Percentiles rank a stretch among this genome's conserved stretches.
Conservation (phyloP, 2,329 filamentous ascomycete species). For the Gnomoniopsis sp. region DNA sequence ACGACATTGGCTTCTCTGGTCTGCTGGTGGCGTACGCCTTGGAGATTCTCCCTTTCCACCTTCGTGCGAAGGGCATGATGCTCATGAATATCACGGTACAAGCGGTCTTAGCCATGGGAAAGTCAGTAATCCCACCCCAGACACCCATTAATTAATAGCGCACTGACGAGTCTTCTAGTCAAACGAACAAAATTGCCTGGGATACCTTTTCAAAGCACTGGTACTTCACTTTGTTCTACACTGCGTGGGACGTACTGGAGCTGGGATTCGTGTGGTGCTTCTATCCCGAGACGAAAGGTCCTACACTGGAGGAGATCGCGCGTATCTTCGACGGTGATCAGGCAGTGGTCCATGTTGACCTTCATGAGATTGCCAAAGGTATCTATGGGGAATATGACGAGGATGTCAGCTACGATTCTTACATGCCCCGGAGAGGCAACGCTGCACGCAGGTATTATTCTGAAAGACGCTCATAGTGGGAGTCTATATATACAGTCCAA, state of each 20-base stretch:
- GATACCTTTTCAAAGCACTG: constrained; percentile 56
- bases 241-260: constrained; percentile 58
- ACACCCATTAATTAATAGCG: not conserved
- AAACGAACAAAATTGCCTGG: constrained; percentile 64
- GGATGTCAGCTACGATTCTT: constrained; percentile 19
- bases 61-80: constrained; percentile 59
- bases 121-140: constrained; percentile 38
- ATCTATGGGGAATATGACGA: constrained; percentile 35
- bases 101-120: constrained; percentile 57
- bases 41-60: constrained; percentile 56
- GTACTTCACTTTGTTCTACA: constrained; percentile 66
- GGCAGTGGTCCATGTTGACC: constrained; percentile 52
- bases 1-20: constrained; percentile 58
- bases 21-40: constrained; percentile 56
- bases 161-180: constrained; percentile 32
- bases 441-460: constrained; percentile 16
- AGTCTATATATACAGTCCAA: not conserved
- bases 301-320: constrained; percentile 67
- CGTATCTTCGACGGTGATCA: constrained; percentile 67
- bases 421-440: constrained; percentile 11
- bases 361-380: constrained; percentile 55
- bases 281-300: constrained; percentile 68
- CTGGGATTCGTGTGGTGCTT: constrained; percentile 62
- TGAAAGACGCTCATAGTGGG: not conserved
- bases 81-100: constrained; percentile 64